Evolutionary conservation across 805 yeast genomes (phyloP), one percentile per base, ranked within the genome.

Genomic region (Candida ipomoeae): DNA sequence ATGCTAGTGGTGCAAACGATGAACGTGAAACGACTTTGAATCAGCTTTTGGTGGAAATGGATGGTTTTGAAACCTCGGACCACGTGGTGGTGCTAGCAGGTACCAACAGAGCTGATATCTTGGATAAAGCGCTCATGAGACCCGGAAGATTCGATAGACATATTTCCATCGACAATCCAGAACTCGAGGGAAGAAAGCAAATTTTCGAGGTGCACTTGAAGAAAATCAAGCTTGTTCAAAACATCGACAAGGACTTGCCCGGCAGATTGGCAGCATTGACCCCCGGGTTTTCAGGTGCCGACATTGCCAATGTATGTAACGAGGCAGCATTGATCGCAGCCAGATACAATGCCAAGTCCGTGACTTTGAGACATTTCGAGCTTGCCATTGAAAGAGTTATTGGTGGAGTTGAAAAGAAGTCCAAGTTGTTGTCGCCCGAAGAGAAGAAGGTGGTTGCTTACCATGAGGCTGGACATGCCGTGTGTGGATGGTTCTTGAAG

Each of bases 381-480:
- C 85, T 81, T 66, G 97, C 97, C 20, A 88, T 90, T 65, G 97
- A 91, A 69, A 82, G 97, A 63, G 96, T 90, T 44, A 84, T 90
- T 70, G 96, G 95, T 10, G 97, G 97, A n/a, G 72, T 91, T 42
- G 97, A 90, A 66, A 85, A 86, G 69, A 88, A 88, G 64, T 82
- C 94, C 0, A 81, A 84, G 64, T 83, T 91, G 7, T 74, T 90
- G 47, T 82, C 88, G 5, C 84, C 85, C 8, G 88, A 85, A 34
- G 96, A 91, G 67, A 87, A 89, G 74, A 81, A 75, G 57, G 81
- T 87, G 32, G 96, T 90, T 45, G 96, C 97, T 0, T 90, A 87
- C 65, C 97, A 90, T 68, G 97, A 90, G 70, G 97, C 97, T 1
- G 97, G 97, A 0, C 97, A 90, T 67, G 97, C 97, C 3, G 85